Evolutionary conservation across 805 yeast genomes (phyloP), one percentile per base, ranked within the genome.

Genomic region (Suhomyces kilbournensis): DNA sequence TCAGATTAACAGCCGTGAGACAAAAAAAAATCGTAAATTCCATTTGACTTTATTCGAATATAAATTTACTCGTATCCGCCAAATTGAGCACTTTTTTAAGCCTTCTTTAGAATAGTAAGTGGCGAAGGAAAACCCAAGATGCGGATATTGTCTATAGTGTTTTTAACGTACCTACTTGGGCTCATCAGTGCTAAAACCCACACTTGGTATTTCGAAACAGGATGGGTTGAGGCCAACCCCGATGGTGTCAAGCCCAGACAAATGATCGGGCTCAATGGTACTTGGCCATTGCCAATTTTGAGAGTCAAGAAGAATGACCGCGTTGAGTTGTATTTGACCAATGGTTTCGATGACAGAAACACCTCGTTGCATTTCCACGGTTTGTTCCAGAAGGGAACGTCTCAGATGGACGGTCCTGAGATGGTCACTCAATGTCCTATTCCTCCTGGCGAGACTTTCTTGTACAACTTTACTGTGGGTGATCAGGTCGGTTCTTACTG

Each of bases 291-390:
- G 79, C 99, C 99, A n/a, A 80, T 80, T 49, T 71, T 93, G 59
- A 76, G 81, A 47, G 91, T 89, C 57, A 77, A 80, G 59, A 85
- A 82, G 66, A 96, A 96, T 60, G 99, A 94, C 71, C 78, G 86
- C 12, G 78, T 94, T 48, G 69, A 85, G 52, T 72, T 90, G 39
- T 82, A 86, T 62, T 78, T 93, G 70, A 83, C 81, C 57, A 94
- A 94, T 65, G 90, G 90, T 28, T 81, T 92, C 51, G 75, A 66
- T 22, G 81, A 82, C 64, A 76, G 81, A 48, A 85, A 84, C 71
- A 88, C 97, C 40, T 72, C 93, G 6, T 69, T 93, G 62, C 99
- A 94, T 73, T 90, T 90, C 84, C 99, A 93, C 72, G 99, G 99
- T 52, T 65, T 94, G 66, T 94, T 88, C 83, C 90, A 85, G 74